A percentile compares a stretch with the other conserved stretches of the same genome.
Conservation (phyloP, 2,329 filamentous ascomycete species). For the Verticillium alfalfae region DNA sequence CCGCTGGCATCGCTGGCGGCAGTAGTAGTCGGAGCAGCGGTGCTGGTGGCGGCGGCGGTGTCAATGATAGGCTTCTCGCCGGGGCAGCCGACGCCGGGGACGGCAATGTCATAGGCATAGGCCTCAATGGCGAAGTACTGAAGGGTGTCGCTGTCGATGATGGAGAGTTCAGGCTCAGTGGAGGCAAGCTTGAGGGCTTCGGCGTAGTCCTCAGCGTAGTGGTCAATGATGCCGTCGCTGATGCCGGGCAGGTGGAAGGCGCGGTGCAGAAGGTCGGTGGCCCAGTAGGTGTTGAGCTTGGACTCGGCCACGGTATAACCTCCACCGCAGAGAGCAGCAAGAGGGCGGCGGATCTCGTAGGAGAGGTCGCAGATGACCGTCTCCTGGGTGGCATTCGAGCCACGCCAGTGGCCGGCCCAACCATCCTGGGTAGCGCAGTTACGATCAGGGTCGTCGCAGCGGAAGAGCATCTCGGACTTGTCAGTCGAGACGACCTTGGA, state of each 20-base stretch:
- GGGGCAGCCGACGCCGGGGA: slow-evolving; percentile 57
- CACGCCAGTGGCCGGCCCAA: slow-evolving; percentile 65
- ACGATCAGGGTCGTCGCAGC: slow-evolving; percentile 62
- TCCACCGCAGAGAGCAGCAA: slow-evolving; percentile 54
- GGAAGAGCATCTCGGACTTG: slow-evolving; percentile 53
- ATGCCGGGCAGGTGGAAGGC: slow-evolving; percentile 58
- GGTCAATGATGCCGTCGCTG: slow-evolving; percentile 54
- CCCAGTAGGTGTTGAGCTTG: slow-evolving; percentile 58
- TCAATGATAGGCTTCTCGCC: slow-evolving; percentile 27
- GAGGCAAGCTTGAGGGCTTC: slow-evolving; percentile 48
- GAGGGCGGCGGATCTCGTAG: slow-evolving; percentile 49
- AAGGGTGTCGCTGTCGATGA: slow-evolving; percentile 55
- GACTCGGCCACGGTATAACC: slow-evolving; percentile 57
- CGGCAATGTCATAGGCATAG: slow-evolving; percentile 60
- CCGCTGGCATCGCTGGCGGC: slow-evolving; percentile 38
- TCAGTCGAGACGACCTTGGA: slow-evolving; percentile 54
- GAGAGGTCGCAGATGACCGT: slow-evolving; percentile 65
- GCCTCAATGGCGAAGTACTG: slow-evolving; percentile 66
- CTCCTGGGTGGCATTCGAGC: slow-evolving; percentile 57
- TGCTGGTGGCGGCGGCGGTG: not conserved
- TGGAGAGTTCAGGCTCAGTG: slow-evolving; percentile 37
- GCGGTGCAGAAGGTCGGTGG: slow-evolving; percentile 61
- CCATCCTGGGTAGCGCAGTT: slow-evolving; percentile 54
- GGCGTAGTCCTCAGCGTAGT: slow-evolving; percentile 55
- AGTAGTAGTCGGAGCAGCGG: slow-evolving; percentile 25